Evolutionary conservation across 2,329 filamentous ascomycete species (phyloP).

Genomic region (Stachybotrys echinatus): DNA sequence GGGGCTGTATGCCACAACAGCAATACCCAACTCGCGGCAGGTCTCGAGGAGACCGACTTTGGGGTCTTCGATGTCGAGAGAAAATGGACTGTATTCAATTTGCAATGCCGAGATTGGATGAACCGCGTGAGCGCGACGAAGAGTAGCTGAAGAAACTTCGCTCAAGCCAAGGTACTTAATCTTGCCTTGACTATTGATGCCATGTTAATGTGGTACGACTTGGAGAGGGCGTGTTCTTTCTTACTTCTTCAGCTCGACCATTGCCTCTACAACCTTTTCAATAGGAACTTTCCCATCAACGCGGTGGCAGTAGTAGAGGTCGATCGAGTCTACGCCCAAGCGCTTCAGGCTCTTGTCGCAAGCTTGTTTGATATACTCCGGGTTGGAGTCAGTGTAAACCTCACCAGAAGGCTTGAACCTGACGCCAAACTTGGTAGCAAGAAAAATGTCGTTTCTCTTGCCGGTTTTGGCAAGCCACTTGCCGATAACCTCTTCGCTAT

Average conservation of each 20-base stretch:
- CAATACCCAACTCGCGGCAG: constrained; percentile 47
- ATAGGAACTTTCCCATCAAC: constrained; percentile 33
- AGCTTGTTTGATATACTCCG: constrained; percentile 12
- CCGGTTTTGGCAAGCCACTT: constrained; percentile 1
- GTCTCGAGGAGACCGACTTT: constrained; percentile 41
- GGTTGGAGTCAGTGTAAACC: constrained; percentile 10
- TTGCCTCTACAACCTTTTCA: constrained; percentile 37
- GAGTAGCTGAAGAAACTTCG: constrained; percentile 36
- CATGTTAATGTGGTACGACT: no score
- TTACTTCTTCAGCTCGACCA: constrained; percentile 34
- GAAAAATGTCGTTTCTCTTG: constrained; percentile 1
- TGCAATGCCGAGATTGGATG: constrained; percentile 43
- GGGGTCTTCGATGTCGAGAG: constrained; percentile 51
- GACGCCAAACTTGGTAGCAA: not conserved
- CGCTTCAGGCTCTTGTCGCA: constrained; percentile 27
- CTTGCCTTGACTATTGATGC: constrained; percentile 35
- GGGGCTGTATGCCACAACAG: constrained; percentile 50
- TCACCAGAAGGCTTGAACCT: not conserved
- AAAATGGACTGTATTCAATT: constrained; percentile 46
- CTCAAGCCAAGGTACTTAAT: constrained; percentile 46
- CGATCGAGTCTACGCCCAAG: constrained; percentile 42
- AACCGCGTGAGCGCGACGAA: constrained; percentile 41
- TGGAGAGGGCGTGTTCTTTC: not conserved
- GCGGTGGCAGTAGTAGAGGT: constrained; percentile 45
- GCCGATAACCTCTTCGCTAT: constrained; percentile 9